Evolutionary conservation across 2,329 filamentous ascomycete genomes (phyloP), one percentile per base, ranked within the genome.

Genomic region (Metarhizium anisopliae): DNA sequence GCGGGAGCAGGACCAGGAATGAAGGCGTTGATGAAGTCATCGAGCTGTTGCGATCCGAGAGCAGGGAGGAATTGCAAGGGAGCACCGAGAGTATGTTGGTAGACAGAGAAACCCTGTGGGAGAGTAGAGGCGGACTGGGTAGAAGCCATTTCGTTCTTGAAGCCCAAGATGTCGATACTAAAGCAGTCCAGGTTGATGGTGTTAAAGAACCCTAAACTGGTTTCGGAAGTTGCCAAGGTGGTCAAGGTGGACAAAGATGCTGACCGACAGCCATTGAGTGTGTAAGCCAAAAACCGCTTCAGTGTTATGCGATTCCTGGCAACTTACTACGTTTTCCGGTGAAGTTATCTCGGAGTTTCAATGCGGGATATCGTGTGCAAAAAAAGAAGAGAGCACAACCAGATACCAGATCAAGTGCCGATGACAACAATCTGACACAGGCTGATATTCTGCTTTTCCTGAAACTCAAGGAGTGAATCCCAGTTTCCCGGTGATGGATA

Each of bases 1-100:
- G 81, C 77, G 30, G 78, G 72, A 52, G 71, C 74, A 52, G 77
- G 64, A 52, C 81, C 80, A 50, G 78, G 70, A 52, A 85, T 67
- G 67, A 83, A 84, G 59, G 77, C 74, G 67, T 82, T 72, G 63
- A 86, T 77, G 66, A 86, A 70, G 54, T 78, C 72, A 63, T 85
- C 81, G 54, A 86, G 76, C 68, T 89, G 78, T 70, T 80, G 63
- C 58, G 79, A 74, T 66, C 85, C 74, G 70, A 90, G 73, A 64
- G 85, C 72, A 73, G 89, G 79, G 67, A 84, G 70, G 78, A 90
- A 84, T 70, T 90, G 74, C 56, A 86, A 74, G 58, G 77, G 70
- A 51, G 77, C 75, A 53, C 82, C 82, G 55, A 82, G 72, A 51
- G 74, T 67, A 47, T 80, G 75, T 72, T 86, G 83, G 65, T 77